phyloP scores from a whole-genome alignment of 257 asterid genomes.

The Mitragyna speciosa region DNA sequence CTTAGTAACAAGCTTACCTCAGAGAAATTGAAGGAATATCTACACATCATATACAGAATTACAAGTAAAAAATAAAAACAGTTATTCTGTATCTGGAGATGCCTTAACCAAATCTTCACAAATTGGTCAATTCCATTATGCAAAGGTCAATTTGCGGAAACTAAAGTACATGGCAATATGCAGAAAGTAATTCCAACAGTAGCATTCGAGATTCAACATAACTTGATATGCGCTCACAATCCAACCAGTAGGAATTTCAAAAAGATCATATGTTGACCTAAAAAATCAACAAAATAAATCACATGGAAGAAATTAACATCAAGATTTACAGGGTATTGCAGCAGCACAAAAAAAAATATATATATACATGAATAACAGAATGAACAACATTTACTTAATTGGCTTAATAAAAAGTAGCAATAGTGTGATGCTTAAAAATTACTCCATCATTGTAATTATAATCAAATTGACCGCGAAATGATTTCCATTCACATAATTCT shows the following conservation, averaged over 20 bases:
- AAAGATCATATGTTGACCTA: background rate
- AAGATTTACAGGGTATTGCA: background rate
- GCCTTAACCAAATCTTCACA: background rate
- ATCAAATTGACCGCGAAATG: no score
- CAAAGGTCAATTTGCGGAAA: background rate
- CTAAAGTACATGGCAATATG: background rate
- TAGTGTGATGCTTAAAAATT: background rate
- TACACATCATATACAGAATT: background rate
- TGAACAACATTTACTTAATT: no score
- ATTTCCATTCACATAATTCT: no score
- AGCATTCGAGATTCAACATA: background rate
- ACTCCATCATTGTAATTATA: no score
- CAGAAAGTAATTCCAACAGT: background rate
- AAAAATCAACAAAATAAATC: background rate
- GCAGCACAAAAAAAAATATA: background rate
- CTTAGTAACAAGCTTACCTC: background rate
- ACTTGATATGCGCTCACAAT: constrained; percentile 4
- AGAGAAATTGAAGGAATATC: background rate
- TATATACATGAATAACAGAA: background rate
- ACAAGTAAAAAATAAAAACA: background rate
- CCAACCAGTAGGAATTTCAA: background rate
- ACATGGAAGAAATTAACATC: background rate
- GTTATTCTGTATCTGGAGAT: background rate
- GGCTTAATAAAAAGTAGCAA: background rate
- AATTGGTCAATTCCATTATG: background rate